Evolutionary conservation across 83 land plant genomes (phyloP).

Genomic region (Larix sibirica): DNA sequence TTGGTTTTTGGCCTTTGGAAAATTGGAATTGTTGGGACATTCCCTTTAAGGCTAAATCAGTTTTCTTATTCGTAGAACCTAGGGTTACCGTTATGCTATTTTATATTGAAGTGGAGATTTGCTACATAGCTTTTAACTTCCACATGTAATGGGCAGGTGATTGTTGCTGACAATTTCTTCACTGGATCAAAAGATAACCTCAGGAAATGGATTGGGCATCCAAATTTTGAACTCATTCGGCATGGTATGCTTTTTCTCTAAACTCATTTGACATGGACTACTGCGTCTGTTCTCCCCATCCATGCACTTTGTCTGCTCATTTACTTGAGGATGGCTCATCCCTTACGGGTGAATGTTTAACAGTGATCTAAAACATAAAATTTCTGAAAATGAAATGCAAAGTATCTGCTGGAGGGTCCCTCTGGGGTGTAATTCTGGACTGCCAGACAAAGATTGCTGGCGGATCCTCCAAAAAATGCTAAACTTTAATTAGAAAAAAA

Average conservation of each 20-base stretch:
- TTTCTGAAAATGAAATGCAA: neutral
- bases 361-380: neutral
- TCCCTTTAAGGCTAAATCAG: neutral
- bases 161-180: slow-evolving; percentile 97
- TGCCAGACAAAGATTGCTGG: too few relatives aligned
- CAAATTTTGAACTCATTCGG: slow-evolving; percentile 96
- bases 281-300: neutral
- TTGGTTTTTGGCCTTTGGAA: neutral
- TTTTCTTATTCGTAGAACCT: neutral
- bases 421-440: too few relatives aligned
- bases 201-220: slow-evolving; percentile 95
- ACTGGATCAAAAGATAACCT: slow-evolving; percentile 97
- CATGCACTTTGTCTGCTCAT: neutral
- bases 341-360: neutral
- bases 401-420: too few relatives aligned
- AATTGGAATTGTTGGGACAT: neutral
- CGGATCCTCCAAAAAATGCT: too few relatives aligned
- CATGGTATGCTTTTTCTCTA: slow-evolving; percentile 65
- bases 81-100: neutral
- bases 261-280: neutral
- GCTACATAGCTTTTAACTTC: neutral
- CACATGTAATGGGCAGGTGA: slow-evolving; percentile 56
- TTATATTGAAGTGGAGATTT: neutral
- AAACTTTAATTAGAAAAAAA: too few relatives aligned
- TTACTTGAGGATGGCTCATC: neutral